Percentiles rank a stretch among this genome's conserved stretches.
phyloP scores from a whole-genome alignment of 495 filamentous ascomycete genomes.

The Penicillium samsonianum region DNA sequence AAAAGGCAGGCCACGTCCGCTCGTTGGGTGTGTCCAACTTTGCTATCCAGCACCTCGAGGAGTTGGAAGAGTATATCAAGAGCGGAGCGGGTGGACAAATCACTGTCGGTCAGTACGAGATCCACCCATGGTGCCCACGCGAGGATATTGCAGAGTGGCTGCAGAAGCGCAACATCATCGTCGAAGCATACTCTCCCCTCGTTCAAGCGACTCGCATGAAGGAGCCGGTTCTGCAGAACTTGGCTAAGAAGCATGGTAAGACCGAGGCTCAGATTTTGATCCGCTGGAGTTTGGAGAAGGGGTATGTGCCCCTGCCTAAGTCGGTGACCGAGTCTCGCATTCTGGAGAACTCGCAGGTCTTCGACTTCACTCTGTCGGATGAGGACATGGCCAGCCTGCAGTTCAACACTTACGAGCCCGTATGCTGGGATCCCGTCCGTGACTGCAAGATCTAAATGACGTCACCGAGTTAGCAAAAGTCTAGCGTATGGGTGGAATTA shows the following conservation, averaged over 20 bases:
- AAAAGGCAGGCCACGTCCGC: constrained; percentile 53
- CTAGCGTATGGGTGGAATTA: constrained; percentile 11
- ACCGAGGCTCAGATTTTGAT: constrained; percentile 76
- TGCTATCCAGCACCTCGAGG: constrained; percentile 55
- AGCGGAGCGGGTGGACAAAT: constrained; percentile 73
- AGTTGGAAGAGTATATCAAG: constrained; percentile 73
- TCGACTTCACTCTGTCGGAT: constrained; percentile 72
- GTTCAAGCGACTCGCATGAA: constrained; percentile 66
- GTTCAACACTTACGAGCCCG: constrained; percentile 59
- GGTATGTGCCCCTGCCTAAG: constrained; percentile 65
- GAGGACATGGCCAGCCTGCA: constrained; percentile 59
- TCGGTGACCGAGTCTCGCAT: constrained; percentile 61
- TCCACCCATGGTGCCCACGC: constrained; percentile 86
- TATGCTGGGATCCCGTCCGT: constrained; percentile 73
- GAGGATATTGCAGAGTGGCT: constrained; percentile 79
- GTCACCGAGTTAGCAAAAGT: constrained; percentile 18
- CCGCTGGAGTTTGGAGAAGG: constrained; percentile 85
- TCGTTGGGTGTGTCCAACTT: constrained; percentile 60
- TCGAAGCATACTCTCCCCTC: constrained; percentile 82
- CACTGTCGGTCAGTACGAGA: constrained; percentile 82
- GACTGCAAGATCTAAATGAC: constrained; percentile 32
- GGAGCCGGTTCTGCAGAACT: constrained; percentile 58
- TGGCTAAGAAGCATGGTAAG: constrained; percentile 72
- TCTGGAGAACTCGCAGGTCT: constrained; percentile 73
- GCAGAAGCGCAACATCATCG: constrained; percentile 61